Percentiles rank a stretch among this genome's conserved stretches.
These are phyloP conservation scores for Fusarium subglutinans DNA, from an alignment of 2,329 filamentous ascomycete genomes.

Conservation along the genomic window DNA sequence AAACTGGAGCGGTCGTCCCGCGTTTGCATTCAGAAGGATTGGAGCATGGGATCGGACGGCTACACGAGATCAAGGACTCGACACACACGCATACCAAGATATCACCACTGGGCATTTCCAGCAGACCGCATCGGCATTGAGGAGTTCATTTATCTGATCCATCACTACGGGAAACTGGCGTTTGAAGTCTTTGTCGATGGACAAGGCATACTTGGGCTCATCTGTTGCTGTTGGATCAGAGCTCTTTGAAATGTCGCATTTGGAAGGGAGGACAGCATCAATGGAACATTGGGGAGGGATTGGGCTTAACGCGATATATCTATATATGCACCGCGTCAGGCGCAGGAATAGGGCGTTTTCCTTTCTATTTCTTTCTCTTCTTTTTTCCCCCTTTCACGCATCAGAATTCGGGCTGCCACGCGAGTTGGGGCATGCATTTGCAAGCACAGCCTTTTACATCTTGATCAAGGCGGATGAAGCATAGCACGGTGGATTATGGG, in stretches of 20 bases:
- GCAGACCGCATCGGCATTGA: conserved; percentile 24
- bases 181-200: conserved; percentile 16
- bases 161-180: conserved; percentile 25
- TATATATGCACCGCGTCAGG: background rate
- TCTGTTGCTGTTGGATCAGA: background rate
- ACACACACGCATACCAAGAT: conserved; percentile 34
- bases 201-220: background rate
- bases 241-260: conserved; percentile 1
- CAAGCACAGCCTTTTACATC: background rate
- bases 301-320: conserved; percentile 6
- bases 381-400: background rate
- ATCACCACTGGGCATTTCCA: conserved; percentile 21
- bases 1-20: conserved; percentile 33
- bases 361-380: background rate
- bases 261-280: conserved; percentile 13
- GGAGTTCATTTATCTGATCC: conserved; percentile 24
- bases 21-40: conserved; percentile 38
- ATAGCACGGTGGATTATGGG: background rate
- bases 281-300: conserved; percentile 7
- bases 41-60: conserved; percentile 35
- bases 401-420: background rate
- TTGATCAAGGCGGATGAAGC: background rate
- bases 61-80: conserved; percentile 39
- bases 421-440: background rate
- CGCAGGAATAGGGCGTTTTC: conserved; percentile 15